These are phyloP conservation scores for Schizophyllum amplum DNA, from an alignment of 1,284 basidiomycete species.

Conservation along the genomic window DNA sequence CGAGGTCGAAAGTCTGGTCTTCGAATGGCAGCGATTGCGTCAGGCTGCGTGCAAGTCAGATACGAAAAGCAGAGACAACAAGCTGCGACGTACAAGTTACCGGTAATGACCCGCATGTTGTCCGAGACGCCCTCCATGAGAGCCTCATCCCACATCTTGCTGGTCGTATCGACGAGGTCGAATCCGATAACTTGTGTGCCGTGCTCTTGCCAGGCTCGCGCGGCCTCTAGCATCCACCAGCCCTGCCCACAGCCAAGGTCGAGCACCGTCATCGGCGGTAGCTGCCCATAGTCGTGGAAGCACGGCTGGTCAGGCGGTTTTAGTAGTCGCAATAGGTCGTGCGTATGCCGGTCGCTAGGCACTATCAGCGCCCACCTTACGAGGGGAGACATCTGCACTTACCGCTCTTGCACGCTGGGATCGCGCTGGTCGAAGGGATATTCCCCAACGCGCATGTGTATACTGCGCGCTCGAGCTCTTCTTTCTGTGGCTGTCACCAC, in stretches of 20 bases:
- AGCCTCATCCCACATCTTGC: background rate
- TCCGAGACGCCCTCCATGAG: constrained; percentile 42
- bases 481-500: background rate
- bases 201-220: constrained; percentile 50
- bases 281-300: background rate
- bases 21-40: constrained; percentile 50
- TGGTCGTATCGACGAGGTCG: constrained; percentile 36
- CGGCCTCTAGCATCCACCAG: constrained; percentile 62
- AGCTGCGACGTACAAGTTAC: constrained; percentile 44
- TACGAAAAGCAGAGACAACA: background rate
- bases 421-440: background rate
- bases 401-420: background rate
- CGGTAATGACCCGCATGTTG: constrained; percentile 21
- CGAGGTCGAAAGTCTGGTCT: constrained; percentile 50
- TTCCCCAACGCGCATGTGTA: background rate
- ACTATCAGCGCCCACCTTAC: background rate
- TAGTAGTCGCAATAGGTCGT: background rate
- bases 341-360: background rate
- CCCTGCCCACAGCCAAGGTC: constrained; percentile 81
- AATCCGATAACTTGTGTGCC: constrained; percentile 33
- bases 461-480: background rate
- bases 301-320: background rate
- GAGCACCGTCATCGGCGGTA: constrained; percentile 45
- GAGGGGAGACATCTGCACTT: background rate
- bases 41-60: constrained; percentile 30